Evolutionary conservation across 768 basidiomycete species (phyloP).

Genomic region (Tylopilus rubrobrunneus): DNA sequence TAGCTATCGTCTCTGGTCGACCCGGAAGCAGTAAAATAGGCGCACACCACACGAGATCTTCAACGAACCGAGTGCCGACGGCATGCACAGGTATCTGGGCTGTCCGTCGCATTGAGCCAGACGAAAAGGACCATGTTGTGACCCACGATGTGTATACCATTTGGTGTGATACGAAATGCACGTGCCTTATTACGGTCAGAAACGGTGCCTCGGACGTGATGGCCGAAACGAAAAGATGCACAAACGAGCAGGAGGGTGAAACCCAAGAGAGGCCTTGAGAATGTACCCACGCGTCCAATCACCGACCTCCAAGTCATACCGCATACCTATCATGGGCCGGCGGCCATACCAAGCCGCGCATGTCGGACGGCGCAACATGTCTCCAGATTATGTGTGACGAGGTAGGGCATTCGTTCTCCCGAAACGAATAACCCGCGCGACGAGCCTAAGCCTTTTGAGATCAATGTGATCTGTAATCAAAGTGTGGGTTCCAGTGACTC

Average conservation of each 20-base stretch:
- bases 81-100: background rate
- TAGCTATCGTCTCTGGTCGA: background rate
- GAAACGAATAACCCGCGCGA: background rate
- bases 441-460: background rate
- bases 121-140: background rate
- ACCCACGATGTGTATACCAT: background rate
- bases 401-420: background rate
- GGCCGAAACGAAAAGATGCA: background rate
- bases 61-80: no score
- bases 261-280: background rate
- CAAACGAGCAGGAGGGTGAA: background rate
- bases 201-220: background rate
- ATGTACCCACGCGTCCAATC: background rate
- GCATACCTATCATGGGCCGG: background rate
- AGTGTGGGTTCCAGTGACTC: background rate
- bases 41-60: background rate
- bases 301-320: background rate
- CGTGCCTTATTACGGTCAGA: background rate
- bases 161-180: slow-evolving; percentile 2
- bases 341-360: background rate
- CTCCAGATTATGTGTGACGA: background rate
- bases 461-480: background rate
- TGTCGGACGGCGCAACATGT: background rate
- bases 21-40: background rate
- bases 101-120: background rate